Percentiles rank a stretch among this genome's conserved stretches.
Conservation (phyloP, 2,329 filamentous ascomycete genomes). For the Scytalidium sp. region DNA sequence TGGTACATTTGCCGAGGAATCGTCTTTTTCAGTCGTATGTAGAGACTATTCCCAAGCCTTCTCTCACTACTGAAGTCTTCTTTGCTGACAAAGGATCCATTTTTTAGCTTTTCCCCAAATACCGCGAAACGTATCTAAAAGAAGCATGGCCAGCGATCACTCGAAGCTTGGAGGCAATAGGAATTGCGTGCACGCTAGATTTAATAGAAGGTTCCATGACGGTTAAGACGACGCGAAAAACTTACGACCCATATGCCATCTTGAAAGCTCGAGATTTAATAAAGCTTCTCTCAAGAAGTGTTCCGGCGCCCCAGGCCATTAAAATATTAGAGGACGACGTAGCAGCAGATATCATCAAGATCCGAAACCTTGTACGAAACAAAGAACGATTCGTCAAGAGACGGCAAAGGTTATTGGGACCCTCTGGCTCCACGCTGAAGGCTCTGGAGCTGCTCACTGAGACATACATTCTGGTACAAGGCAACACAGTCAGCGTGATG, state of each 20-base stretch:
- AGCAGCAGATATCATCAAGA: conserved; percentile 95
- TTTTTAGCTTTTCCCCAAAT: conserved; percentile 79
- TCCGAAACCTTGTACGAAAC: conserved; percentile 82
- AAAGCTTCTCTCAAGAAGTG: conserved; percentile 85
- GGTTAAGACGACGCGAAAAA: conserved; percentile 90
- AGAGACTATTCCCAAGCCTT: neutral
- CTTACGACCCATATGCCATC: conserved; percentile 87
- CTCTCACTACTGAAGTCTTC: neutral
- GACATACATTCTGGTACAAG: conserved; percentile 93
- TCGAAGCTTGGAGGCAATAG: conserved; percentile 78
- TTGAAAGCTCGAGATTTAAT: conserved; percentile 93
- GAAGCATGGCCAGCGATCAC: conserved; percentile 93
- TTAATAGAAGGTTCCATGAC: conserved; percentile 96
- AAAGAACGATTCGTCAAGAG: conserved; percentile 96
- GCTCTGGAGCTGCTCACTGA: conserved; percentile 88
- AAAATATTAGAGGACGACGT: conserved; percentile 92
- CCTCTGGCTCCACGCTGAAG: conserved; percentile 88
- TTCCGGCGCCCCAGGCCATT: conserved; percentile 88
- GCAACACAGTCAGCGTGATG: conserved; percentile 92
- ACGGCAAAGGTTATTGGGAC: conserved; percentile 86
- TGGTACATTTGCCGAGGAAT: conserved; percentile 89
- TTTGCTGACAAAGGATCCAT: conserved; percentile 4
- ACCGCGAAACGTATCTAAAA: conserved; percentile 89
- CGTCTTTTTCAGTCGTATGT: conserved; percentile 66
- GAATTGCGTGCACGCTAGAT: conserved; percentile 89